Evolutionary conservation across 345 rosid species (phyloP), one percentile per base, ranked within the genome.

Genomic region (Clarkia xantiana): DNA sequence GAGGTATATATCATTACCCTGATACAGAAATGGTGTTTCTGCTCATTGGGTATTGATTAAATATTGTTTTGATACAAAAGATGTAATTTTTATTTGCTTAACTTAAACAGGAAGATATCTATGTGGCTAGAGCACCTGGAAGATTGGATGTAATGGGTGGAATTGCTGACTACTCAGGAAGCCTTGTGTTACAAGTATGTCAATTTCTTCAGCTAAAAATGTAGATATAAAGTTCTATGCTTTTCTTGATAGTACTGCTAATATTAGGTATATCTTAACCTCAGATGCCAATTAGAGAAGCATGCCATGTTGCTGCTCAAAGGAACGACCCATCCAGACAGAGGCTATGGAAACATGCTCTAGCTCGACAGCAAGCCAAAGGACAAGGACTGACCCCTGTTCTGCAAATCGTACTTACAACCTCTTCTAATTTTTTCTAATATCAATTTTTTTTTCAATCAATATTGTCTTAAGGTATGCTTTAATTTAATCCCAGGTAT

Each of bases 101-200:
- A 49, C 39, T 40, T 41, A 49, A 25, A 49, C 78, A 91, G 98
- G 96, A 84, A 70, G 96, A 91, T 59, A 81, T 91, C 55, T 76
- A 65, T 70, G 98, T 91, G 62, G 62, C 96, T 14, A 78, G 98
- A 69, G 98, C 98, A 47, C 98, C 98, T 47, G 98, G 96, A 67
- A 78, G 98, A 70, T 66, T 91, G 76, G 98, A 91, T 60, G 96
- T 91, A 46, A 91, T 91, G 98, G 98, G 98, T 45, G 98, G 98
- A 39, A 91, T 91, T 62, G 98, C 98, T 29, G 98, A 91, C 67
- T 91, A 91, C 67, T 87, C 98, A 61, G 98, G 98, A 68, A 80
- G 94, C 72, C 93, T 87, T 51, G 98, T 91, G 54, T 66, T 91
- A 78, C 98, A 91, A 95, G 98, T 88, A 49, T 49, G 18, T 9